Conservation (phyloP, 805 yeast genomes). For the Saccharomycopsis capsularis region DNA sequence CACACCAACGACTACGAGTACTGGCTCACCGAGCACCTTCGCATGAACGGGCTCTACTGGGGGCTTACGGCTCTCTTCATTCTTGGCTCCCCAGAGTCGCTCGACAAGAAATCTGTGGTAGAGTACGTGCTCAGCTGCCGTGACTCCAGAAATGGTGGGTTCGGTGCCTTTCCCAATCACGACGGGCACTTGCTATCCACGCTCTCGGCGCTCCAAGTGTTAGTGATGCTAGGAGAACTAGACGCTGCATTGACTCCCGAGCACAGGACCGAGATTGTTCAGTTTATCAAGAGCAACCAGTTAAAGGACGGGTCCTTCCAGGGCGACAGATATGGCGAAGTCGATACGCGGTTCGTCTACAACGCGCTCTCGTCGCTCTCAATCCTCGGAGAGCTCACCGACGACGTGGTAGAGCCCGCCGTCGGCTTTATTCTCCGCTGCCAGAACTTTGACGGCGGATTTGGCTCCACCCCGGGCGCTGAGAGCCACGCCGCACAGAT, state of each 20-base stretch:
- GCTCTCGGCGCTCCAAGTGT: conserved; percentile 75
- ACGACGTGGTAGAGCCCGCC: conserved; percentile 51
- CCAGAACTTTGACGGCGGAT: conserved; percentile 92
- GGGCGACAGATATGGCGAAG: conserved; percentile 89
- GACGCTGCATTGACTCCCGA: conserved; percentile 32
- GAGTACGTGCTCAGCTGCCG: conserved; percentile 47
- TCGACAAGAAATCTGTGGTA: conserved; percentile 56
- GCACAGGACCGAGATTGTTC: conserved; percentile 30
- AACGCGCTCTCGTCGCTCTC: conserved; percentile 70
- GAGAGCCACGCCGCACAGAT: conserved; percentile 94
- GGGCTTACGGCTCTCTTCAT: conserved; percentile 72
- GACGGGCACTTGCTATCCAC: conserved; percentile 86
- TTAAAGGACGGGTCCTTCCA: conserved; percentile 61
- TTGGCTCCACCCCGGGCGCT: conserved; percentile 89
- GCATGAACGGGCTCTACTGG: conserved; percentile 94
- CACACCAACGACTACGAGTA: conserved; percentile 60
- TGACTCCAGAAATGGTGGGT: conserved; percentile 58
- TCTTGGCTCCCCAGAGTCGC: conserved; percentile 47
- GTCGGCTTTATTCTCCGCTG: conserved; percentile 60
- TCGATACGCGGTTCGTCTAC: conserved; percentile 87
- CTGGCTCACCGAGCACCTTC: conserved; percentile 84
- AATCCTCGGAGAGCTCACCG: conserved; percentile 55
- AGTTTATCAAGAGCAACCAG: conserved; percentile 34
- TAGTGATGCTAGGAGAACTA: conserved; percentile 58
- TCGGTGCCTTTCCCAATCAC: conserved; percentile 83